Evolutionary conservation across 2,329 filamentous ascomycete species (phyloP), one percentile per base, ranked within the genome.

Genomic region (Rutstroemia sp.): DNA sequence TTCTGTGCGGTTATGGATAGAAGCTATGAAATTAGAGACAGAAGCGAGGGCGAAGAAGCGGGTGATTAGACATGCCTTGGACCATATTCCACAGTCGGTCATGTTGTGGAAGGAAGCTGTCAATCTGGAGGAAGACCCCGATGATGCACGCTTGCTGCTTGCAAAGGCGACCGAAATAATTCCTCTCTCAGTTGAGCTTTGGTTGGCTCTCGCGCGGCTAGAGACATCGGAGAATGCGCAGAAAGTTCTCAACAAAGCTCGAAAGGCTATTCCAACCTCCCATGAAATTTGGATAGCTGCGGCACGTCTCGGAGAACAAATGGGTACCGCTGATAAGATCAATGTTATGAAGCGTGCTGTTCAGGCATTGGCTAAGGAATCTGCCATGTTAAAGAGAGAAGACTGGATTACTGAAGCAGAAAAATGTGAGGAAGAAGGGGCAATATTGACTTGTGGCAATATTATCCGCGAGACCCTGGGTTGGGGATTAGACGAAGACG

Each of bases 101-200:
- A 87, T 89, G 44, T 80, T 99, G n/a, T 99, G 94, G 94, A 99
- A 97, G 70, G 91, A 95, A 69, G 87, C 92, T 5, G 92, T 99
- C 60, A 97, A 97, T 64, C 75, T 97, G 55, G 94, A 97, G 68
- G 92, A 96, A 67, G 87, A 96, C 64, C 82, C 88, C 0, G 87
- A 86, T 30, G 91, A 96, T 73, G 95, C 95, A 4, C 86, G 86
- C 60, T 76, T 99, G 56, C 78, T 99, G 54, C 81, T 99, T 48
- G 92, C 91, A 48, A 96, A 96, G 73, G 95, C 95, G 0, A 95
- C 92, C 0, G 92, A 99, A 65, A 87, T 96, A 57, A 95, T 99
- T 56, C 92, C 92, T 0, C 78, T 95, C 6, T 96, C 92, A 0
- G 87, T 96, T 39, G 95, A 99, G 68, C 76, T 99, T 1, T 99